phyloP scores from a whole-genome alignment of 2,329 filamentous ascomycete genomes.

The Scedosporium aurantiacum region DNA sequence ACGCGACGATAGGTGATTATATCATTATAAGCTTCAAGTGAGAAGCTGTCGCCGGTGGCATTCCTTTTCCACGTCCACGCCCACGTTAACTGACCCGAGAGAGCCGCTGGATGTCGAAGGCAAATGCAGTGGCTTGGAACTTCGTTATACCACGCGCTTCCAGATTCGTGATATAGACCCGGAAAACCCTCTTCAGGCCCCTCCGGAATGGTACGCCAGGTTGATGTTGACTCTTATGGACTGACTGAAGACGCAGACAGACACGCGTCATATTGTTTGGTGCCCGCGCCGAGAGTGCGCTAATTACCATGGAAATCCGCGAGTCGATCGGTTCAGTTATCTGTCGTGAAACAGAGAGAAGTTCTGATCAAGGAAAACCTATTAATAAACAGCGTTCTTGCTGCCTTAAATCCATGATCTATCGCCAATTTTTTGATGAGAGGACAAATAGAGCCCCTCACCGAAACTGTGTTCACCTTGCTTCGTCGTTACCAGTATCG shows the following conservation, averaged over 20 bases:
- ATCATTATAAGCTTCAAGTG: background rate
- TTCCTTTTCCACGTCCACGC: too few species aligned
- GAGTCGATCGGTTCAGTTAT: background rate
- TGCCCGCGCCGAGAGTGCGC: background rate
- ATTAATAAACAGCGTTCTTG: too few species aligned
- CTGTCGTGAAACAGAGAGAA: too few species aligned
- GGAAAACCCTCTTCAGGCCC: background rate
- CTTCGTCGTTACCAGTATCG: too few species aligned
- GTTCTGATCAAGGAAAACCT: too few species aligned
- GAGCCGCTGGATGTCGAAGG: too few species aligned
- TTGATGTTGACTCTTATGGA: background rate
- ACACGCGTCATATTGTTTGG: background rate
- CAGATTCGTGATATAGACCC: background rate
- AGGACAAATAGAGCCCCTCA: too few species aligned
- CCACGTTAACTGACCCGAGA: too few species aligned
- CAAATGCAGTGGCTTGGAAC: background rate
- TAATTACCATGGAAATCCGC: background rate
- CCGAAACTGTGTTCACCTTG: too few species aligned
- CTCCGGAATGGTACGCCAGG: background rate
- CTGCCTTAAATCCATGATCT: too few species aligned
- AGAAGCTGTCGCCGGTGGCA: too few species aligned
- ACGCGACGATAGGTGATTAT: background rate
- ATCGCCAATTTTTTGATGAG: too few species aligned
- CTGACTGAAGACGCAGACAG: background rate
- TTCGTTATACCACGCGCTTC: background rate